Evolutionary conservation across 495 filamentous ascomycete genomes (phyloP).

Genomic region (Aspergillus ostianus): DNA sequence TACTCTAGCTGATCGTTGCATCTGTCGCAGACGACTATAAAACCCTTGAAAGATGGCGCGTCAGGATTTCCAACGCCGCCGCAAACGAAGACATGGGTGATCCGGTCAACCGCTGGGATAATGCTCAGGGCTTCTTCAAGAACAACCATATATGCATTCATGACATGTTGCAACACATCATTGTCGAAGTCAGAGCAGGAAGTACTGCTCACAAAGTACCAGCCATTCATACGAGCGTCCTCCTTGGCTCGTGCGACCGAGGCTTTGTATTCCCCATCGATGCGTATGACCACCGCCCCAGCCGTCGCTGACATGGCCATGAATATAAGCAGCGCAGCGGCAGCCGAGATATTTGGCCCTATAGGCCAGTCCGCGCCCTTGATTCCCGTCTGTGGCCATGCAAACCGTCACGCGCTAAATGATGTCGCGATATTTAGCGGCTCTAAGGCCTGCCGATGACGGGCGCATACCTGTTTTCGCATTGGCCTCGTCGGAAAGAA

Average conservation of each 20-base stretch:
- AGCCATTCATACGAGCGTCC: conserved; percentile 1
- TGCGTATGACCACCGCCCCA: not conserved
- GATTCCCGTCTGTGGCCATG: conserved; percentile 2
- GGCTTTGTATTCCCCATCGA: not conserved
- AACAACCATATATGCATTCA: conserved; percentile 6
- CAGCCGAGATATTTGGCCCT: not conserved
- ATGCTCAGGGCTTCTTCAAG: not conserved
- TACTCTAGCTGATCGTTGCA: no score
- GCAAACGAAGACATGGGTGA: not conserved
- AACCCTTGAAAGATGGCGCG: not conserved
- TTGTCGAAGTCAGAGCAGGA: conserved; percentile 1
- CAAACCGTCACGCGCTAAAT: not conserved
- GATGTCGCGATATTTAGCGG: not conserved
- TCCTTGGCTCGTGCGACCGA: conserved; percentile 2
- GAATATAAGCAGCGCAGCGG: not conserved
- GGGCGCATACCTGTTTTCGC: not conserved
- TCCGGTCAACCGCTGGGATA: not conserved
- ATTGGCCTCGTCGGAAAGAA: not conserved
- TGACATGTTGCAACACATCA: not conserved
- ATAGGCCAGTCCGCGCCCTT: not conserved
- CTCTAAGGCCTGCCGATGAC: not conserved
- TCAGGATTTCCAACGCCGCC: not conserved
- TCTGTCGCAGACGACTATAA: not conserved
- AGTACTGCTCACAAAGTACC: conserved; percentile 5
- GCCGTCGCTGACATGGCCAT: not conserved